Percentiles rank a stretch among this genome's conserved stretches.
These are phyloP conservation scores for Plasmodium inui DNA, from an alignment of 169 alveolate species.

Conservation along the genomic window DNA sequence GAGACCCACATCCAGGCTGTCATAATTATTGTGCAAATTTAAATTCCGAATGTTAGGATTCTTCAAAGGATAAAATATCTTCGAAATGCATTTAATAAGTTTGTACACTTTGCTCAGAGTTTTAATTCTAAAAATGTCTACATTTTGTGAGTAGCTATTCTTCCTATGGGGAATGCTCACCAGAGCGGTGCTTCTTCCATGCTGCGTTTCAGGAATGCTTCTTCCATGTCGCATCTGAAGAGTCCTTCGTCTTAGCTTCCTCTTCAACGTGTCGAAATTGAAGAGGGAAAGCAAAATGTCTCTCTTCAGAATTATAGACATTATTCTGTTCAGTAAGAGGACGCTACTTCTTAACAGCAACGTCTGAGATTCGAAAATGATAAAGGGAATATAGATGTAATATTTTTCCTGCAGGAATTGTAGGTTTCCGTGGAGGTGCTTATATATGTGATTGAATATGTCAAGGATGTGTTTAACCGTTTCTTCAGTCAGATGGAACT, in stretches of 20 bases:
- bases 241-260: no score
- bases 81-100: slow-evolving; percentile 61
- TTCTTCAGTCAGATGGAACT: slow-evolving; percentile 13
- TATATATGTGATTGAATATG: slow-evolving; percentile 33
- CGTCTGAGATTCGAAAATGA: slow-evolving; percentile 62
- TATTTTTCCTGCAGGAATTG: slow-evolving; percentile 44
- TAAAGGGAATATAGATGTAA: slow-evolving; percentile 63
- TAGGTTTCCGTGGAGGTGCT: slow-evolving; percentile 13
- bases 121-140: slow-evolving; percentile 32
- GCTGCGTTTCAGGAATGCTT: not conserved
- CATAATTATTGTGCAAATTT: slow-evolving; percentile 43
- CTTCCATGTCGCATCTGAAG: not conserved
- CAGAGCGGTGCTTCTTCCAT: no score
- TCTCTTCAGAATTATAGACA: slow-evolving; percentile 11
- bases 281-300: slow-evolving; percentile 26
- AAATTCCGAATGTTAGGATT: slow-evolving; percentile 11
- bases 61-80: slow-evolving; percentile 62
- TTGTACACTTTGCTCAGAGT: slow-evolving; percentile 49
- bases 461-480: slow-evolving; percentile 14
- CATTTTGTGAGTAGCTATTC: not conserved
- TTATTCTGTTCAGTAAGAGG: slow-evolving; percentile 20
- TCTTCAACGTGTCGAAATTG: slow-evolving; percentile 13
- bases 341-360: slow-evolving; percentile 30
- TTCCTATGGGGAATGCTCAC: not conserved
- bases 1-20: not conserved